Evolutionary conservation across 225 moss, liverwort and hornwort species (phyloP), one percentile per base, ranked within the genome.

Genomic region (Bryum argenteum): DNA sequence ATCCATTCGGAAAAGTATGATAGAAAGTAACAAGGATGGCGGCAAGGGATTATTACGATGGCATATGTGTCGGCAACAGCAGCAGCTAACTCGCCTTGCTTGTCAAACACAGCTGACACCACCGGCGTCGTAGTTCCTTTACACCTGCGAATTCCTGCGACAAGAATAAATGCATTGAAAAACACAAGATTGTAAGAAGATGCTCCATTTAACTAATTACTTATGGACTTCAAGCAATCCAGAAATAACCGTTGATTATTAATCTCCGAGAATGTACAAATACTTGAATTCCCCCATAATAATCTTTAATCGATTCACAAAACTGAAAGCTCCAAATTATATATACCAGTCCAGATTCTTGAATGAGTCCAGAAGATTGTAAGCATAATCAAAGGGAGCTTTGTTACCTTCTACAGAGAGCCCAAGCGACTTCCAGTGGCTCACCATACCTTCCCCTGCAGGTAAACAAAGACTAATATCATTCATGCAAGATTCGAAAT

Each of bases 71-170:
- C 90, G 8, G 93, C 94, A 71, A 97, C 89, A 71, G 91, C 91
- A 58, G 88, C 89, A 78, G 87, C 83, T 68, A 96, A 50, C 80
- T 98, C 98, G 68, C 98, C 94, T 51, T 77, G 82, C 74, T 71
- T 85, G 77, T 98, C 98, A 85, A 91, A 92, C 53, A 98, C 91
- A 24, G 94, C 91, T 67, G 92, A 94, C 54, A 94, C 91, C 53
- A 92, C 87, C 8, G 94, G 94, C 56, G 94, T 98, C 67, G 92
- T 87, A 59, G 76, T 61, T 73, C 87, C 91, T 78, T 71, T 68
- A 78, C 91, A 94, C 73, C 82, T 88, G 80, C 92, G 85, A 47
- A 98, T 91, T 62, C 94, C 94, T 95, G 92, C 40, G 63, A 57
- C 59, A 40, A 61, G 59, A 60, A 79, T 76, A 26, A 26, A 26